Conservation (phyloP, 2,329 filamentous ascomycete genomes). For the Akanthomyces dipterigenus region DNA sequence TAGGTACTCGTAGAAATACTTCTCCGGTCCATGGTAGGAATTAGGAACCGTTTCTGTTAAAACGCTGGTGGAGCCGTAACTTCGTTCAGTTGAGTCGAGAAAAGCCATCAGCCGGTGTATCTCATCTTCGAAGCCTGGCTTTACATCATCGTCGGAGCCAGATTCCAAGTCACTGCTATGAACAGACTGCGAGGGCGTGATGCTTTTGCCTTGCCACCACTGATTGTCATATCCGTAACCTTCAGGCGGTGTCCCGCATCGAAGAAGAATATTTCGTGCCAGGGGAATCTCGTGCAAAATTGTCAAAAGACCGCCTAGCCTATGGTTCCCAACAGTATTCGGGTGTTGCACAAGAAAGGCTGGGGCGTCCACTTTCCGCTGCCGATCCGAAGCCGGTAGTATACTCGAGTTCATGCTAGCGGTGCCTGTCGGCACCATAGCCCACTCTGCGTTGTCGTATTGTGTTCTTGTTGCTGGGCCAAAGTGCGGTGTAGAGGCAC, state of each 20-base stretch:
- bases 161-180: conserved; percentile 23
- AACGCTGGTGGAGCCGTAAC: conserved; percentile 49
- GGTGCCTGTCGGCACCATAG: conserved; percentile 42
- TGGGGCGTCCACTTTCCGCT: conserved; percentile 35
- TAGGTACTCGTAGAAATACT: conserved; percentile 39
- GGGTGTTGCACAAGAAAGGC: conserved; percentile 42
- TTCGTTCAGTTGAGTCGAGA: conserved; percentile 52
- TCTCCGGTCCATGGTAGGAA: conserved; percentile 29
- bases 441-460: conserved; percentile 53
- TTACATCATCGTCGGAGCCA: conserved; percentile 22
- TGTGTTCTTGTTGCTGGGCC: conserved; percentile 51
- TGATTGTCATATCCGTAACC: conserved; percentile 49
- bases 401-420: conserved; percentile 19
- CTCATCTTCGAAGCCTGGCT: conserved; percentile 43
- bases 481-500: conserved; percentile 37
- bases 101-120: conserved; percentile 58
- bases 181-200: conserved; percentile 28
- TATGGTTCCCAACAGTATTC: conserved; percentile 29
- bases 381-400: conserved; percentile 35
- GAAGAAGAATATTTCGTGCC: conserved; percentile 48
- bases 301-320: conserved; percentile 48
- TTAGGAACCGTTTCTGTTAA: conserved; percentile 33
- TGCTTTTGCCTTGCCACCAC: conserved; percentile 56
- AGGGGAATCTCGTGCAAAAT: conserved; percentile 55
- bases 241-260: conserved; percentile 31